Evolutionary conservation across 164 flowering plant genomes (phyloP).

Genomic region (Kalanchoe fedtschenkoi): DNA sequence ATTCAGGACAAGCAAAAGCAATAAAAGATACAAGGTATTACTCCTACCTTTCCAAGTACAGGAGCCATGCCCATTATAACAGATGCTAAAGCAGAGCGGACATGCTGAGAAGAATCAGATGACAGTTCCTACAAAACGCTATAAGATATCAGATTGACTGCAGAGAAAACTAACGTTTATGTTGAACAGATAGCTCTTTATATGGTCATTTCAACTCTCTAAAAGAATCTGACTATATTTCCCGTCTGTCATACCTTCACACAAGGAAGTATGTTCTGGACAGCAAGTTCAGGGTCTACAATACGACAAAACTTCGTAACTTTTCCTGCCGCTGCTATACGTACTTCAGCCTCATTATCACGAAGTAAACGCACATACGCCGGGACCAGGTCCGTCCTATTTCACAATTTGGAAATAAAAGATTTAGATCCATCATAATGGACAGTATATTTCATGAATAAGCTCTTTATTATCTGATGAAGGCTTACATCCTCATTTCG

Average conservation of each 20-base stretch:
- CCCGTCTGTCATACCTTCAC: slow-evolving; percentile 49
- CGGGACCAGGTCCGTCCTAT: slow-evolving; percentile 84
- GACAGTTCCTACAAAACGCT: slow-evolving; percentile 54
- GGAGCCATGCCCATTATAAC: slow-evolving; percentile 99
- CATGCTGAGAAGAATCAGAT: slow-evolving; percentile 96
- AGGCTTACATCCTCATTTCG: too few relatives aligned
- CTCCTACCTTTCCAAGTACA: slow-evolving; percentile 73
- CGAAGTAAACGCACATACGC: slow-evolving; percentile 94
- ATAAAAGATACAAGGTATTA: neutral
- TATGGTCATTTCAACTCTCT: neutral
- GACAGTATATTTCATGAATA: neutral
- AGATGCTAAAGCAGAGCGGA: slow-evolving; percentile 95
- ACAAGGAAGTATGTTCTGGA: slow-evolving; percentile 93
- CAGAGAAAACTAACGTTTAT: neutral
- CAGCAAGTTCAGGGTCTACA: slow-evolving; percentile 76
- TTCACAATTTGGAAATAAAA: slow-evolving; percentile 4
- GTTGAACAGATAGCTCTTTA: neutral
- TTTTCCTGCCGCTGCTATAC: slow-evolving; percentile 97
- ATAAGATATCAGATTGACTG: neutral
- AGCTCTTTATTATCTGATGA: neutral
- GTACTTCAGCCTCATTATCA: slow-evolving; percentile 98
- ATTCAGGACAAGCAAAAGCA: neutral
- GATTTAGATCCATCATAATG: neutral
- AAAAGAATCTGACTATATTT: neutral
- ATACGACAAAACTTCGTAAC: slow-evolving; percentile 87